phyloP scores from a whole-genome alignment of 75 land plant genomes.

The Cunninghamia lanceolata region DNA sequence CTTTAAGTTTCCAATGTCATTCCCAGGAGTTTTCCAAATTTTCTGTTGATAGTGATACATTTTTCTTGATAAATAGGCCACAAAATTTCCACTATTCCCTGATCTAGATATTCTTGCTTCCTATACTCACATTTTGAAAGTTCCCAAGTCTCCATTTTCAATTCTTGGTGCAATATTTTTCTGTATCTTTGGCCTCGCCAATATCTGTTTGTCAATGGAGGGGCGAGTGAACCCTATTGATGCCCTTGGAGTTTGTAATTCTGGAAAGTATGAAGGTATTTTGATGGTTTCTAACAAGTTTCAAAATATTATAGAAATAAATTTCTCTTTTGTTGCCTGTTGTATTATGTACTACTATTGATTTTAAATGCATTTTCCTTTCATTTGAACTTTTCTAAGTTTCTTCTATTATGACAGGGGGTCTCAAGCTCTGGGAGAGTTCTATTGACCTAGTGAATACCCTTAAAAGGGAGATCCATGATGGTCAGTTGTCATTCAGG shows the following conservation, averaged over 20 bases:
- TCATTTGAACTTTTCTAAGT: constrained; percentile 2
- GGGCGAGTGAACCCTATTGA: constrained; percentile 76
- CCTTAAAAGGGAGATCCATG: constrained; percentile 69
- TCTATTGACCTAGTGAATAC: constrained; percentile 63
- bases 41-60: not conserved
- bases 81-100: not conserved
- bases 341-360: not conserved
- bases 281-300: too few species aligned
- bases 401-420: constrained; percentile 36
- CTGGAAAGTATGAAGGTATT: constrained; percentile 59
- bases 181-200: not conserved
- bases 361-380: not conserved
- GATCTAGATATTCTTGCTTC: not conserved
- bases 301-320: too few species aligned
- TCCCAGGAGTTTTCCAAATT: not conserved
- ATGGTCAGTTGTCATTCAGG: constrained; percentile 81
- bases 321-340: not conserved
- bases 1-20: not conserved
- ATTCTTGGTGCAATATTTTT: not conserved
- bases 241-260: constrained; percentile 52
- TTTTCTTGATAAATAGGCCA: not conserved
- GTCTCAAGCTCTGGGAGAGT: too few species aligned
- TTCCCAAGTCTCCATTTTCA: not conserved
- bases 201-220: constrained; percentile 32
- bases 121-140: not conserved